phyloP scores from a whole-genome alignment of 2,329 filamentous ascomycete genomes.

The Aureobasidium mangrovei region DNA sequence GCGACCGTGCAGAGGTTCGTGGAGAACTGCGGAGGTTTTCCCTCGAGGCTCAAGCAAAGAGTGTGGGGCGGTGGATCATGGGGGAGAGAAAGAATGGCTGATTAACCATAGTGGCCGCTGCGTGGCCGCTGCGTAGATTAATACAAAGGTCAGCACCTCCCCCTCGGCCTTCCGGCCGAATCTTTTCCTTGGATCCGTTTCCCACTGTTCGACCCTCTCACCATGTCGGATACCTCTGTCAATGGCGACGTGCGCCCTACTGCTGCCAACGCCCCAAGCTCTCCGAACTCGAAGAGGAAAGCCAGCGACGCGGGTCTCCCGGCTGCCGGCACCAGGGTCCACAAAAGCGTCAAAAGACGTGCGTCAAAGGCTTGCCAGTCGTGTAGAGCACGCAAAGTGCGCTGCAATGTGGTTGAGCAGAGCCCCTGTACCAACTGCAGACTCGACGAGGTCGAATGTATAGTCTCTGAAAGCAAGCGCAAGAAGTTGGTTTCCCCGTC shows the following conservation, averaged over 20 bases:
- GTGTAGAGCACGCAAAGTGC: conserved; percentile 80
- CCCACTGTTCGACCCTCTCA: conserved; percentile 1
- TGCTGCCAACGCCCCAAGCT: background rate
- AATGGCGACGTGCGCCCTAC: conserved; percentile 6
- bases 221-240: conserved; percentile 14
- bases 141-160: conserved; percentile 12
- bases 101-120: conserved; percentile 8
- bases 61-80: conserved; percentile 12
- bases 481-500: conserved; percentile 59
- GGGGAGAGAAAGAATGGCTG: conserved; percentile 1
- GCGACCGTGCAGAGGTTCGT: conserved; percentile 3
- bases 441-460: conserved; percentile 68
- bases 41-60: background rate
- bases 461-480: conserved; percentile 63
- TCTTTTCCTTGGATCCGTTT: background rate
- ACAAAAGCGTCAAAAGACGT: conserved; percentile 64
- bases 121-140: conserved; percentile 13
- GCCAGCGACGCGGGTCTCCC: conserved; percentile 48
- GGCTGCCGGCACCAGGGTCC: conserved; percentile 35
- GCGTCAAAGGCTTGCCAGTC: conserved; percentile 88
- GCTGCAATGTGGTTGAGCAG: conserved; percentile 85
- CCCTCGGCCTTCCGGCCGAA: conserved; percentile 6
- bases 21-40: conserved; percentile 4
- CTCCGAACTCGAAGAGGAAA: conserved; percentile 46
- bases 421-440: conserved; percentile 82